These are phyloP conservation scores for Malus hybrid DNA, from an alignment of 331 rosid species.

Conservation along the genomic window DNA sequence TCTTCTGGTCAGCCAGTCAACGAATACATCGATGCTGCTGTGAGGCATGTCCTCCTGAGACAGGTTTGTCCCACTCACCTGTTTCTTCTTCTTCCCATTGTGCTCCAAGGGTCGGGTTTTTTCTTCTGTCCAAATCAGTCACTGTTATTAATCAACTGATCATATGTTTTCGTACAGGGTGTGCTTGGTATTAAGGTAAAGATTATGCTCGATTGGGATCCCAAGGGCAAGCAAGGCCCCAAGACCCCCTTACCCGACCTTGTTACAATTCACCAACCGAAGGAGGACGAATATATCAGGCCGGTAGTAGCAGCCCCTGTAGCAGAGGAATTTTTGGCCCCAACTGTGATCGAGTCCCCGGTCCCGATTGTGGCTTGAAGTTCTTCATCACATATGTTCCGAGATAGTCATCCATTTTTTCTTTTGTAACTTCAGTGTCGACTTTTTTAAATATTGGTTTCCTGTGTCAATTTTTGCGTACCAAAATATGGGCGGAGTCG, in stretches of 20 bases:
- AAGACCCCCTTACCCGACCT: conserved; percentile 48
- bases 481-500: too few species aligned
- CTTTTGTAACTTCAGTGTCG: not conserved
- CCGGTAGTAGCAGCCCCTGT: conserved; percentile 11
- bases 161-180: not conserved
- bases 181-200: conserved; percentile 55
- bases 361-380: conserved; percentile 34
- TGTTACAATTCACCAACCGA: conserved; percentile 74
- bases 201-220: conserved; percentile 62
- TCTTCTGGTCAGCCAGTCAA: conserved; percentile 93
- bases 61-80: conserved; percentile 44
- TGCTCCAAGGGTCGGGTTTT: too few species aligned
- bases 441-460: not conserved
- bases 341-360: conserved; percentile 56
- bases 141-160: not conserved
- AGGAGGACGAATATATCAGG: conserved; percentile 51
- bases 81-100: not conserved
- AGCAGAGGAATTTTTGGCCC: conserved; percentile 18
- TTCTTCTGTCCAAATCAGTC: not conserved
- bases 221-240: conserved; percentile 59
- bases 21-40: conserved; percentile 86
- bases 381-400: not conserved
- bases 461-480: not conserved
- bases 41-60: conserved; percentile 91
- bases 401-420: not conserved